phyloP scores from a whole-genome alignment of 169 alveolate species.

The Miamiensis avidus region DNA sequence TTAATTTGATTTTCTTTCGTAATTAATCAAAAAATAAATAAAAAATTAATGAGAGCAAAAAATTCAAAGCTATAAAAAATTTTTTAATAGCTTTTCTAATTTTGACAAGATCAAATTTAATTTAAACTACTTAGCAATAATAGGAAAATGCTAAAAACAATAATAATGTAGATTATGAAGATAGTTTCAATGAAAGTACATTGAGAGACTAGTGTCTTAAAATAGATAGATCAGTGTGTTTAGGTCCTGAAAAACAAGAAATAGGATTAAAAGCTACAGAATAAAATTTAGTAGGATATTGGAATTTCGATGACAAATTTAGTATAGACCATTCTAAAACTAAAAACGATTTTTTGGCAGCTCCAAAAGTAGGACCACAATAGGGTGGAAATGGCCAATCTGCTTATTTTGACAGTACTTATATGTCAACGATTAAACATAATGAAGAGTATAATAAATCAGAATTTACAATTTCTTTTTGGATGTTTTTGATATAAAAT shows the following conservation, averaged over 20 bases:
- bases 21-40: too few species aligned
- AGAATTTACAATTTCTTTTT: slow-evolving; percentile 18
- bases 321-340: slow-evolving; percentile 4
- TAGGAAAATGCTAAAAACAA: too few species aligned
- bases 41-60: too few species aligned
- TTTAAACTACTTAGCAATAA: too few species aligned
- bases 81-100: too few species aligned
- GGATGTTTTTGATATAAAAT: slow-evolving; percentile 21
- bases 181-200: too few species aligned
- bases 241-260: slow-evolving; percentile 5
- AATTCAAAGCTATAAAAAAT: too few species aligned
- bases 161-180: too few species aligned
- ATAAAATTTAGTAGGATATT: slow-evolving; percentile 18
- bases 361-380: slow-evolving; percentile 16
- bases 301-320: slow-evolving; percentile 19
- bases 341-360: slow-evolving; percentile 10
- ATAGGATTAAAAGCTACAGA: slow-evolving; percentile 9
- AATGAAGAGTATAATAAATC: neutral
- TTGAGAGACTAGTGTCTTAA: slow-evolving; percentile 8
- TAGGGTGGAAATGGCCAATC: slow-evolving; percentile 24
- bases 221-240: slow-evolving; percentile 17
- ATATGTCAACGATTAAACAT: neutral
- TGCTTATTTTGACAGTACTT: slow-evolving; percentile 16
- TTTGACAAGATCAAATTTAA: too few species aligned
- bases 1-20: too few species aligned